Evolutionary conservation across 306 rosid species (phyloP).

Genomic region (Luffa acutangula): DNA sequence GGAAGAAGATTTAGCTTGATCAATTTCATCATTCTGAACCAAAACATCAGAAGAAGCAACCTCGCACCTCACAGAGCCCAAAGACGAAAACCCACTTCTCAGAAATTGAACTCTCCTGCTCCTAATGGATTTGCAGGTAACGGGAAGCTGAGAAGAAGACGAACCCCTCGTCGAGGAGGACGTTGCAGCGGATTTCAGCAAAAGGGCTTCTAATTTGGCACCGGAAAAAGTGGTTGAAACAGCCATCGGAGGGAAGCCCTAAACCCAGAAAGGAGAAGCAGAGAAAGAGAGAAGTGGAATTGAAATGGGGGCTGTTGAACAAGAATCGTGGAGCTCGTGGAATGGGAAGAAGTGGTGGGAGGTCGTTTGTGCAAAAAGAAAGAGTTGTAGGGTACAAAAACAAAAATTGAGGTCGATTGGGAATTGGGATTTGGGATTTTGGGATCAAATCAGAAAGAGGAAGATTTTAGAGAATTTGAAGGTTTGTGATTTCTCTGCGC

Average conservation of each 20-base stretch:
- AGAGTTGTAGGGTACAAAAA: background rate
- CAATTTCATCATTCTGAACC: constrained; percentile 18
- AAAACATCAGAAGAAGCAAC: constrained; percentile 32
- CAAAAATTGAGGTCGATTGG: background rate
- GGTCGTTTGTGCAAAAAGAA: background rate
- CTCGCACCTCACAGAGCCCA: constrained; percentile 39
- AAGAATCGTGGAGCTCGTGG: background rate
- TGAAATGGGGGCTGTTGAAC: background rate
- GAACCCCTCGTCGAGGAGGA: constrained; percentile 25
- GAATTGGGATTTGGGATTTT: background rate
- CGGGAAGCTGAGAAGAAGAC: constrained; percentile 15
- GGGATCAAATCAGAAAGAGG: background rate
- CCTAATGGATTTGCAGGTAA: constrained; percentile 20
- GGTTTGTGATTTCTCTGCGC: constrained; percentile 41
- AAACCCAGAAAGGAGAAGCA: constrained; percentile 15
- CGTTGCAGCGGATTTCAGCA: constrained; percentile 33
- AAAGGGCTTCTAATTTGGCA: constrained; percentile 37
- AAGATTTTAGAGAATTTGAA: constrained; percentile 5
- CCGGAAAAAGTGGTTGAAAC: constrained; percentile 39
- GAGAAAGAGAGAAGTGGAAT: background rate
- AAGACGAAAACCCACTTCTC: constrained; percentile 24
- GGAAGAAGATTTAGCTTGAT: constrained; percentile 11
- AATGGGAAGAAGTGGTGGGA: background rate
- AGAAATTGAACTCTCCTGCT: constrained; percentile 25
- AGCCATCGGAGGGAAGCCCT: constrained; percentile 39